A percentile compares a stretch with the other conserved stretches of the same genome.
These are phyloP conservation scores for Durio zibethinus DNA, from an alignment of 345 rosid genomes.

Conservation along the genomic window DNA sequence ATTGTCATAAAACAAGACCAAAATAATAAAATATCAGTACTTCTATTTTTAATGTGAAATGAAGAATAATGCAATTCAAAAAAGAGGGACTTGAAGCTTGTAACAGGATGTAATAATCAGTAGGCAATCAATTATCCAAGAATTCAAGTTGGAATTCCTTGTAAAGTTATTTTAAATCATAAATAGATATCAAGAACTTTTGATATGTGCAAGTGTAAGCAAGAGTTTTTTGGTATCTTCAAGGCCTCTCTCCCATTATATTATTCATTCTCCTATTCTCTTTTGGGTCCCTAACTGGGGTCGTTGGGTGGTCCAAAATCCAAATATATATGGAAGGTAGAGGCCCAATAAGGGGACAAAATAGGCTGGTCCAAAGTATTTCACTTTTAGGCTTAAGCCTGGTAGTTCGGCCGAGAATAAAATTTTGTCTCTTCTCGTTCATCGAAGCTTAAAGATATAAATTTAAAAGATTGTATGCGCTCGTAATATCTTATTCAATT, in stretches of 20 bases:
- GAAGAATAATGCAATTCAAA: too few relatives aligned
- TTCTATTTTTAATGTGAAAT: not conserved
- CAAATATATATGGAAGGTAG: not conserved
- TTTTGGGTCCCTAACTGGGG: not conserved
- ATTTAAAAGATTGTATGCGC: too few relatives aligned
- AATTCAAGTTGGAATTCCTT: not conserved
- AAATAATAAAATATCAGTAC: too few relatives aligned
- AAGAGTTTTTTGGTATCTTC: not conserved
- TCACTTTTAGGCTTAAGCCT: not conserved
- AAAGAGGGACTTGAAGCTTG: not conserved
- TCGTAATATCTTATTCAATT: too few relatives aligned
- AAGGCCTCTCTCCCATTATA: not conserved
- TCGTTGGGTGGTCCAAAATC: not conserved
- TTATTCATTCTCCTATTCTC: not conserved
- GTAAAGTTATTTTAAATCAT: too few relatives aligned
- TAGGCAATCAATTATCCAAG: not conserved
- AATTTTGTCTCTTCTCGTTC: too few relatives aligned
- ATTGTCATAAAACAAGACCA: too few relatives aligned
- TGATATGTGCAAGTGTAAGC: not conserved
- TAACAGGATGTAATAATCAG: not conserved
- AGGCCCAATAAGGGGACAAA: not conserved
- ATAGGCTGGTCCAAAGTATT: not conserved
- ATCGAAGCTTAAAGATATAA: too few relatives aligned
- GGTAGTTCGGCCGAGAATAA: not conserved
- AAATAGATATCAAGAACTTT: not conserved